phyloP scores from a whole-genome alignment of 2,329 filamentous ascomycete genomes.

The Zarea fungicola region DNA sequence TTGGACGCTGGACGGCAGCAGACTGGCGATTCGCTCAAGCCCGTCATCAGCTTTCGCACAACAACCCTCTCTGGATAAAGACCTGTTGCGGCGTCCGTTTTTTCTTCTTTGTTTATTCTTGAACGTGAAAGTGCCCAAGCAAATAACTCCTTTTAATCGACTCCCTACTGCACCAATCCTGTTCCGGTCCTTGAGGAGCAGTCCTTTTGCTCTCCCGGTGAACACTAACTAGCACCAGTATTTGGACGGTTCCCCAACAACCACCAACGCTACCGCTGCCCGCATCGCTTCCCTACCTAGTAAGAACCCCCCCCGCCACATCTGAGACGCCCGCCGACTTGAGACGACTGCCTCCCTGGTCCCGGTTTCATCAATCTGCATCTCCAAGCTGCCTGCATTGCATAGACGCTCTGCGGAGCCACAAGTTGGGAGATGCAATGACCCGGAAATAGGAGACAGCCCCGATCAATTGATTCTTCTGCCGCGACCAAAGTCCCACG shows the following conservation, averaged over 20 bases:
- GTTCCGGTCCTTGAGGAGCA: no score
- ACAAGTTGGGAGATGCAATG: background rate
- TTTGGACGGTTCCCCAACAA: background rate
- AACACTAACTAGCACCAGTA: no score
- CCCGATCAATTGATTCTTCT: background rate
- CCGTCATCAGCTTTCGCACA: no score
- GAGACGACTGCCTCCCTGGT: conserved; percentile 1
- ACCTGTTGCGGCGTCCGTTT: background rate
- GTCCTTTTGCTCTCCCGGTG: no score
- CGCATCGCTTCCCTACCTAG: background rate
- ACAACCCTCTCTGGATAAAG: conserved; percentile 5
- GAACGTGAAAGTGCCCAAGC: background rate
- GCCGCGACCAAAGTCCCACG: background rate
- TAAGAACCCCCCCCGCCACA: conserved; percentile 3
- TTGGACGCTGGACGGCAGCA: background rate
- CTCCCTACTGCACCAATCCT: background rate
- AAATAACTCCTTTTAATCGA: background rate
- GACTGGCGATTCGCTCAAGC: background rate
- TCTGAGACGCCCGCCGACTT: conserved; percentile 10
- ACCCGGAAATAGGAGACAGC: background rate
- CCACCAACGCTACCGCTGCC: background rate
- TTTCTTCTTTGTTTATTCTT: background rate
- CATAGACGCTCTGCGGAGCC: background rate
- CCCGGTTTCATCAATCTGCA: conserved; percentile 12
- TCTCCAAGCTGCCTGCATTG: background rate